phyloP scores from a whole-genome alignment of 192 early-diverging fungal species.

The Backusella circina region DNA sequence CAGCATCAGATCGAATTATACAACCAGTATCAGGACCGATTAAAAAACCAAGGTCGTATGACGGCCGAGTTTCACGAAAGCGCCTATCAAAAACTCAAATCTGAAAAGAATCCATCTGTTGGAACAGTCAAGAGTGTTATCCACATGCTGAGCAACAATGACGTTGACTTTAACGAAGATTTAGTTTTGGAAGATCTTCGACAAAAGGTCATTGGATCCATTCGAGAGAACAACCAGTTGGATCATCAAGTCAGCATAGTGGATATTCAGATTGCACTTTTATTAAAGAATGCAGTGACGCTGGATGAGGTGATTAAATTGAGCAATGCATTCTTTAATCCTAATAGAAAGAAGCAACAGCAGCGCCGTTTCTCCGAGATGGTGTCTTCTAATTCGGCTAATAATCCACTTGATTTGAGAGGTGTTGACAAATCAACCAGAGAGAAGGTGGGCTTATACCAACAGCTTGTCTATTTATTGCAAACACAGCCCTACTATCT shows the following conservation, averaged over 20 bases:
- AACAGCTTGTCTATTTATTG: constrained; percentile 93
- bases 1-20: constrained; percentile 62
- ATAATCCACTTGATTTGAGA: constrained; percentile 60
- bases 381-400: constrained; percentile 17
- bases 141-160: constrained; percentile 85
- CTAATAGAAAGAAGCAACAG: constrained; percentile 38
- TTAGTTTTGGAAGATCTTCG: constrained; percentile 74
- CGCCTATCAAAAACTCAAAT: constrained; percentile 39
- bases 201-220: constrained; percentile 81
- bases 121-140: constrained; percentile 82
- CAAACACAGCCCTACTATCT: constrained; percentile 96
- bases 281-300: constrained; percentile 93
- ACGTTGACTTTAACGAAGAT: constrained; percentile 94
- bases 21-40: constrained; percentile 17
- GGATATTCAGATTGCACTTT: constrained; percentile 94
- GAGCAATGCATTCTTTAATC: constrained; percentile 27
- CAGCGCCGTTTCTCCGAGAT: constrained; percentile 46
- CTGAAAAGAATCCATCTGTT: constrained; percentile 74
- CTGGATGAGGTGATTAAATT: constrained; percentile 87
- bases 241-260: constrained; percentile 80
- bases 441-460: constrained; percentile 76
- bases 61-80: constrained; percentile 59
- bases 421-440: constrained; percentile 85
- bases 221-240: constrained; percentile 83
- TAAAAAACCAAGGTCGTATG: neutral